These are phyloP conservation scores for Phylloporus arenicola DNA, from an alignment of 768 basidiomycete genomes.

Conservation along the genomic window DNA sequence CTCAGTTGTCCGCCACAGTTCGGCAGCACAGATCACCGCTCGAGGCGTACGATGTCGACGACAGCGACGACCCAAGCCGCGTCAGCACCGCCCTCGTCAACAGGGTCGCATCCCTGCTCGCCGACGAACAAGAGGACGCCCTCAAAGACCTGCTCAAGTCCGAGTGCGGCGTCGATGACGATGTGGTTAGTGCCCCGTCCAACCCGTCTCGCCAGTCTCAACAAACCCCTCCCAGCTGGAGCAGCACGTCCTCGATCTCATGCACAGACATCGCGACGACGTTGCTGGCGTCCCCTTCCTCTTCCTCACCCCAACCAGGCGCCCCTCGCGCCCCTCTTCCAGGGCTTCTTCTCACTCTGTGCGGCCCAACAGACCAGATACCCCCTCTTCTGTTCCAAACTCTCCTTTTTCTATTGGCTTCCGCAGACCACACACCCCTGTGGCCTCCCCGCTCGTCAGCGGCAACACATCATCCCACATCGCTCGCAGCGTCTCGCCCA, in stretches of 20 bases:
- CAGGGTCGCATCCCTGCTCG: conserved; percentile 65
- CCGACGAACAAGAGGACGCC: conserved; percentile 81
- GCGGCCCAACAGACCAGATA: conserved; percentile 69
- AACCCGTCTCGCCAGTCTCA: conserved; percentile 15
- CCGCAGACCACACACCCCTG: conserved; percentile 74
- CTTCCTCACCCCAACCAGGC: conserved; percentile 73
- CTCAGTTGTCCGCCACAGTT: conserved; percentile 69
- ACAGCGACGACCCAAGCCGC: conserved; percentile 46
- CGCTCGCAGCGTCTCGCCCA: conserved; percentile 47
- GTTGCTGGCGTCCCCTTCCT: conserved; percentile 76
- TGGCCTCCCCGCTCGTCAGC: conserved; percentile 70
- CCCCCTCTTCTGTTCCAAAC: conserved; percentile 66
- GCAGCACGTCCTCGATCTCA: conserved; percentile 85
- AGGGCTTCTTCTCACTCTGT: conserved; percentile 67
- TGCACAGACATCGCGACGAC: conserved; percentile 93
- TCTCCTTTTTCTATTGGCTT: conserved; percentile 74
- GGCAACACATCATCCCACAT: conserved; percentile 53
- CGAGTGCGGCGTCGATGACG: conserved; percentile 63
- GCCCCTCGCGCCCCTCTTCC: conserved; percentile 78
- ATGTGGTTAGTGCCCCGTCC: conserved; percentile 45
- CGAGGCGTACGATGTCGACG: conserved; percentile 56
- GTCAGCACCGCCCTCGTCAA: conserved; percentile 63
- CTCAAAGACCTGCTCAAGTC: conserved; percentile 72
- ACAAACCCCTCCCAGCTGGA: conserved; percentile 52
- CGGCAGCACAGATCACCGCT: conserved; percentile 58